phyloP scores from a whole-genome alignment of 176 grass and related monocot genomes.

The Microstegium vimineum region DNA sequence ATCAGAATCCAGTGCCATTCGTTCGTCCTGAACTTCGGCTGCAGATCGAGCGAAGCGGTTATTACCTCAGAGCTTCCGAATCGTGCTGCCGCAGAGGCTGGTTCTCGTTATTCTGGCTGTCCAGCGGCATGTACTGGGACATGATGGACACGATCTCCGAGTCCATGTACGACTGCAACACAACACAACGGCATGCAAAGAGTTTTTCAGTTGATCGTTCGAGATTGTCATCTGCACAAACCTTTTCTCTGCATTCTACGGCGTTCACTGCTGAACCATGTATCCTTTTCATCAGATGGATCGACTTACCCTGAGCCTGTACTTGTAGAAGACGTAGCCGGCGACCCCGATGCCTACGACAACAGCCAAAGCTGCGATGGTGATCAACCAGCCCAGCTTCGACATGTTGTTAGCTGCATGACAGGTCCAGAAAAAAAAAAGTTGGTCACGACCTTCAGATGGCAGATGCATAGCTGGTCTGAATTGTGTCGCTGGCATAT shows the following conservation, averaged over 20 bases:
- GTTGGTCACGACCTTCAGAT: background rate
- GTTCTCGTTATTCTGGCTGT: conserved; percentile 71
- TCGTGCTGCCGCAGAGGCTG: conserved; percentile 68
- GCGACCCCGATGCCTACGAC: conserved; percentile 51
- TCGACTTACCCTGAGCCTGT: conserved; percentile 76
- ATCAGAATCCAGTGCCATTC: background rate
- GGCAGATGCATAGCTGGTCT: background rate
- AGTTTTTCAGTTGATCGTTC: background rate
- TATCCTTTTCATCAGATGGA: background rate
- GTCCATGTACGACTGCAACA: conserved; percentile 91
- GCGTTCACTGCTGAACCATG: background rate
- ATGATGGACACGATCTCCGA: conserved; percentile 99
- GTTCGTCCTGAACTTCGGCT: background rate
- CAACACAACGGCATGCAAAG: no score
- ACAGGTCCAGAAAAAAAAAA: background rate
- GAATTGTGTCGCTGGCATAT: background rate
- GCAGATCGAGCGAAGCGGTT: background rate
- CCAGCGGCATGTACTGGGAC: conserved; percentile 98
- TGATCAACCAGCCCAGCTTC: conserved; percentile 58
- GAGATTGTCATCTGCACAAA: background rate
- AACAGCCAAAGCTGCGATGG: conserved; percentile 54
- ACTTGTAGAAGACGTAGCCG: conserved; percentile 94
- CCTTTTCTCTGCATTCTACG: background rate
- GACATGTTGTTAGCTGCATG: conserved; percentile 56
- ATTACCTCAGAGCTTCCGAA: conserved; percentile 47